Evolutionary conservation across 768 basidiomycete species (phyloP).

Genomic region (Boletus sp.): DNA sequence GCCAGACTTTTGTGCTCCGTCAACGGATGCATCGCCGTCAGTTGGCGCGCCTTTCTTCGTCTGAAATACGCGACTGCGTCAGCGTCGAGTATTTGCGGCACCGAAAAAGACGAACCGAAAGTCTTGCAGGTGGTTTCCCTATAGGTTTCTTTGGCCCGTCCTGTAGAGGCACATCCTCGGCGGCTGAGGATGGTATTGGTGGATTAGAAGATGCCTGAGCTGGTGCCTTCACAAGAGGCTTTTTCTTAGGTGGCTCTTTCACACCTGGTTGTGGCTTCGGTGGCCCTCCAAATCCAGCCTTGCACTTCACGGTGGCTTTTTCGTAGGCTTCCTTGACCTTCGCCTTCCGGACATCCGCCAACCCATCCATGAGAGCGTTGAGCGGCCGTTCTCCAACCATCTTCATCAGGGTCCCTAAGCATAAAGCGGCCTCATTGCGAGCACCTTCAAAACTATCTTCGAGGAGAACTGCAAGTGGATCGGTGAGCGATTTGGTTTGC

Average conservation of each 20-base stretch:
- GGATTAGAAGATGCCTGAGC: constrained; percentile 14
- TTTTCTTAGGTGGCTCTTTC: constrained; percentile 39
- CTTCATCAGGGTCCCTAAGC: constrained; percentile 90
- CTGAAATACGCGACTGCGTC: constrained; percentile 26
- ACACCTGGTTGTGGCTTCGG: constrained; percentile 37
- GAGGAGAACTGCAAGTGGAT: constrained; percentile 68
- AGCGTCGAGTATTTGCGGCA: background rate
- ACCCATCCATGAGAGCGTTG: constrained; percentile 78
- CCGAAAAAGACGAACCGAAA: constrained; percentile 34
- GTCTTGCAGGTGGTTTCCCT: constrained; percentile 52
- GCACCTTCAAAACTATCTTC: constrained; percentile 91
- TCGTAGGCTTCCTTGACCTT: constrained; percentile 96
- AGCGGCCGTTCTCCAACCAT: constrained; percentile 94
- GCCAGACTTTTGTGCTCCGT: constrained; percentile 19
- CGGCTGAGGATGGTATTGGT: constrained; percentile 16
- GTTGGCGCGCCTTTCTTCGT: constrained; percentile 52
- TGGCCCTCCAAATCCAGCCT: constrained; percentile 56
- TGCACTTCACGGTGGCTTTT: constrained; percentile 89
- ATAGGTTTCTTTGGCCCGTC: constrained; percentile 42
- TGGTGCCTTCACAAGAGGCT: constrained; percentile 33
- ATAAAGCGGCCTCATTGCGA: constrained; percentile 84
- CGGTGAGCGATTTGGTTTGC: constrained; percentile 82
- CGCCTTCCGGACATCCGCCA: constrained; percentile 82
- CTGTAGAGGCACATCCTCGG: constrained; percentile 23
- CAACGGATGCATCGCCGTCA: constrained; percentile 24